Evolutionary conservation across 2,329 filamentous ascomycete genomes (phyloP).

Genomic region (Phaeosphaeriaceae sp.): DNA sequence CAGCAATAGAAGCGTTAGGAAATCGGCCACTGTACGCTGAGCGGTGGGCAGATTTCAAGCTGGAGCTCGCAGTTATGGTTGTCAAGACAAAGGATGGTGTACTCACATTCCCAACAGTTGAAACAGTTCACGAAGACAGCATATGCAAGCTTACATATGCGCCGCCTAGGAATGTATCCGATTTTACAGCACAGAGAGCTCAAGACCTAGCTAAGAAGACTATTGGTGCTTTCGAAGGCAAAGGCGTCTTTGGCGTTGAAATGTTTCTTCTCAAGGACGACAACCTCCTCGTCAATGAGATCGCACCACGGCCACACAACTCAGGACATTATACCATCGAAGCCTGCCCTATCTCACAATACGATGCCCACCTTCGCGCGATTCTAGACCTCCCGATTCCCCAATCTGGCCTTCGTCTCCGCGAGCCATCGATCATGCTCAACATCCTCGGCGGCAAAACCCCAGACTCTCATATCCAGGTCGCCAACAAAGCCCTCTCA

Average conservation of each 20-base stretch:
- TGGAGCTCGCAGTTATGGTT: constrained; percentile 93
- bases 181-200: constrained; percentile 67
- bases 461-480: constrained; percentile 67
- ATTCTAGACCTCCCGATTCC: constrained; percentile 73
- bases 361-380: constrained; percentile 84
- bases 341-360: constrained; percentile 87
- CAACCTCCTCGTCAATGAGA: constrained; percentile 80
- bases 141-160: constrained; percentile 93
- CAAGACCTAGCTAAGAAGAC: constrained; percentile 80
- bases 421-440: constrained; percentile 73
- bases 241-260: constrained; percentile 95
- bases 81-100: constrained; percentile 80
- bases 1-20: constrained; percentile 71
- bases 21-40: constrained; percentile 81
- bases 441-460: constrained; percentile 77
- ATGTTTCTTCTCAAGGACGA: constrained; percentile 84
- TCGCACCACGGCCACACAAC: constrained; percentile 85
- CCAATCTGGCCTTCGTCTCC: constrained; percentile 60
- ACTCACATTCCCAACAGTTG: constrained; percentile 84
- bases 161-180: constrained; percentile 75
- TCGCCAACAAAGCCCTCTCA: constrained; percentile 63
- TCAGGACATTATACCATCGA: constrained; percentile 97
- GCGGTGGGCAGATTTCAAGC: constrained; percentile 83
- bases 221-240: constrained; percentile 79
- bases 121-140: constrained; percentile 93